These are phyloP conservation scores for Debaryomyces hansenii DNA, from an alignment of 805 yeast genomes.

Conservation along the genomic window DNA sequence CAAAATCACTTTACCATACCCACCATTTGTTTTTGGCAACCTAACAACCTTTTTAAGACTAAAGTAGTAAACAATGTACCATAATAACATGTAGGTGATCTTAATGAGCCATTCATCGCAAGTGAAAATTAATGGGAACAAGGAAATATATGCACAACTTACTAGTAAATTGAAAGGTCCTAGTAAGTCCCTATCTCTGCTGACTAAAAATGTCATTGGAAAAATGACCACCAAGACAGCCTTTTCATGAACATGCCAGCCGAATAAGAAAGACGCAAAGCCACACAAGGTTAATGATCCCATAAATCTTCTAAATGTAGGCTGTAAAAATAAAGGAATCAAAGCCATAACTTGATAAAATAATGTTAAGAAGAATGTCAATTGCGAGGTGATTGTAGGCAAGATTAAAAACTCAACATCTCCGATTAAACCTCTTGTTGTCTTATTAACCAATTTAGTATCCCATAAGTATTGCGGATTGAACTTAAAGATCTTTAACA, in stretches of 20 bases:
- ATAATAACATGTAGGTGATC: conserved; percentile 71
- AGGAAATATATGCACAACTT: conserved; percentile 79
- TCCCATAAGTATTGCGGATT: conserved; percentile 42
- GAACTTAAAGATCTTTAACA: conserved; percentile 42
- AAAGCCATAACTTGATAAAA: conserved; percentile 81
- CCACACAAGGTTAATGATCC: conserved; percentile 90
- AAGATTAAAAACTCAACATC: conserved; percentile 80
- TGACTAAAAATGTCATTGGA: conserved; percentile 79
- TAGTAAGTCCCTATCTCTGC: conserved; percentile 68
- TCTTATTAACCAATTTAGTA: conserved; percentile 26
- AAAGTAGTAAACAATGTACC: conserved; percentile 78
- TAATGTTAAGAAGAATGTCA: conserved; percentile 78
- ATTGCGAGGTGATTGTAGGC: conserved; percentile 75
- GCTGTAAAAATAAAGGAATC: conserved; percentile 66
- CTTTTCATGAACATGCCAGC: conserved; percentile 99
- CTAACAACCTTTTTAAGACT: conserved; percentile 70
- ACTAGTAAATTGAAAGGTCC: conserved; percentile 70
- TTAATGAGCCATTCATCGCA: conserved; percentile 80
- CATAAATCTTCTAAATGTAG: conserved; percentile 74
- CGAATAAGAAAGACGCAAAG: conserved; percentile 85
- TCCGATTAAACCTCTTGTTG: conserved; percentile 88
- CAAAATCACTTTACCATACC: conserved; percentile 39
- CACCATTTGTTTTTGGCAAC: conserved; percentile 43
- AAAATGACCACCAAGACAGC: conserved; percentile 87
- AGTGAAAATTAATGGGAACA: conserved; percentile 84